Evolutionary conservation across 75 land plant genomes (phyloP), one percentile per base, ranked within the genome.

Genomic region (Cunninghamia lanceolata): DNA sequence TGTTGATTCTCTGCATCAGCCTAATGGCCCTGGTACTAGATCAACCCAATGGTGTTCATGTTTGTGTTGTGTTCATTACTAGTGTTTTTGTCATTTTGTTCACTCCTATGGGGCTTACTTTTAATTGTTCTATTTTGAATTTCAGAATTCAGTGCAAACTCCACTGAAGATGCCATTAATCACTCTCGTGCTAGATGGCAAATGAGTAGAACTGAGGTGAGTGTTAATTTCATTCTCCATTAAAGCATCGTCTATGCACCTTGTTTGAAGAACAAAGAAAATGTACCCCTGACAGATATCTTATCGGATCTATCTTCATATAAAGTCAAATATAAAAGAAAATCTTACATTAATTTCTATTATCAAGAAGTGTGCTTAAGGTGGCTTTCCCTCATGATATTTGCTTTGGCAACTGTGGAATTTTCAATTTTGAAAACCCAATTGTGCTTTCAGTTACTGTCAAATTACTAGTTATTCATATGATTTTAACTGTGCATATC

Each of bases 151-250:
- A 46, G 45, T 68, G 46, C 88, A 84, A 86, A 87, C 59, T 90
- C 91, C 70, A 93, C 97, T 53, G 95, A 90, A 85, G 99, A 92
- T 77, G 94, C 94, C 40, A 91, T 93, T 86, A 84, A 89, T 35
- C 92, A 93, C 82, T 86, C 94, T 74, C 99, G 93, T 81, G 87
- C 94, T 11, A 90, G 88, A 82, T 91, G 99, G 90, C 96, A 93
- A 78, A 97, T 97, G 99, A 97, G 99, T 88, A 88, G 93, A 71
- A 96, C 89, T 59, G 99, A 92, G 89, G 99, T 97, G 43, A 78
- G 91, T 54, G 19, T 80, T 39, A 42, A 9, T 79, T 45, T 11
- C 1, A 80, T 77, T 9, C n/a, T 80, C 50, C 82, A 11, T 80
- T n/a, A 30, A n/a, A 45, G 32, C 15, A 45, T 45, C 7, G 3